These are phyloP conservation scores for Chromosphaera perkinsii DNA, from an alignment of 208 protist genomes.

Conservation along the genomic window DNA sequence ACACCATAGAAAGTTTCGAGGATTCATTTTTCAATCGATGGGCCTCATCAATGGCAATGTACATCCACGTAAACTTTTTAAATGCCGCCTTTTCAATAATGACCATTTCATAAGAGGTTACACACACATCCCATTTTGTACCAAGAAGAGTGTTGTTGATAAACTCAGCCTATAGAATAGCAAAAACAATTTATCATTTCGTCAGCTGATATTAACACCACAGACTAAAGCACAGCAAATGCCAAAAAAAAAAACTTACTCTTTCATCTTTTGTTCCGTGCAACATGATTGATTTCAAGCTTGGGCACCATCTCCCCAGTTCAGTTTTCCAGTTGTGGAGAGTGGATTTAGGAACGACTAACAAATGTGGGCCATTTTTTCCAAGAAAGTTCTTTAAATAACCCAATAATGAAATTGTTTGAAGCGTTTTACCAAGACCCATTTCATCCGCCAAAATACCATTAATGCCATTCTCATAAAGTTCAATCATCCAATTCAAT, in stretches of 20 bases:
- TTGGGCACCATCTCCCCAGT: conserved; percentile 87
- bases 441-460: conserved; percentile 99
- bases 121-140: conserved; percentile 25
- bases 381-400: conserved; percentile 78
- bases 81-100: conserved; percentile 38
- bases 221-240: too few species aligned
- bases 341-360: conserved; percentile 87
- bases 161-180: conserved; percentile 3
- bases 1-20: conserved; percentile 47
- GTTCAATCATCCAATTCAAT: conserved; percentile 93
- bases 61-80: conserved; percentile 29
- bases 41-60: conserved; percentile 98
- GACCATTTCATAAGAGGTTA: conserved; percentile 49
- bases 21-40: conserved; percentile 86
- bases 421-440: conserved; percentile 82
- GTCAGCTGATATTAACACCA: too few species aligned
- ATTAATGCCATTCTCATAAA: conserved; percentile 90
- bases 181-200: too few species aligned
- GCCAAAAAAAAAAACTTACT: too few species aligned
- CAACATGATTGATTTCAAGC: conserved; percentile 79
- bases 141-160: background rate
- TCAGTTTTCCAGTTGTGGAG: conserved; percentile 95
- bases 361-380: conserved; percentile 85
- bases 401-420: conserved; percentile 89
- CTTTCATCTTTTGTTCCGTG: conserved; percentile 85